Evolutionary conservation across 768 basidiomycete species (phyloP).

Genomic region (Paxillus ammoniavirescens): DNA sequence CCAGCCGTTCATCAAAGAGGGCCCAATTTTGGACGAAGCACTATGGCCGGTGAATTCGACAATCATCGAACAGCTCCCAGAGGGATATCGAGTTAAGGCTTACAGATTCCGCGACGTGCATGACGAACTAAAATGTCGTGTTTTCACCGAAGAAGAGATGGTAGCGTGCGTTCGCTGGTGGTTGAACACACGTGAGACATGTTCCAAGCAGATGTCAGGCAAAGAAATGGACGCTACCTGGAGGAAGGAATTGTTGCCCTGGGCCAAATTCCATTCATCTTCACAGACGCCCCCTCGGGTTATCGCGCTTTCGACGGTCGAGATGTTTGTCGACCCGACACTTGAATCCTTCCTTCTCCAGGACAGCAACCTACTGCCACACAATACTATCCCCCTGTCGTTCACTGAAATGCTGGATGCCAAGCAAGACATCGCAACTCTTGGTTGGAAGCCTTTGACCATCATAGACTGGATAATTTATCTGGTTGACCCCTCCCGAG

Average conservation of each 20-base stretch:
- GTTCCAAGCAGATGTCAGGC: too few species aligned
- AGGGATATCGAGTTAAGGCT: constrained; percentile 59
- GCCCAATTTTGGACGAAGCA: constrained; percentile 53
- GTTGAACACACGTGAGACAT: constrained; percentile 34
- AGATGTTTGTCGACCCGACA: constrained; percentile 62
- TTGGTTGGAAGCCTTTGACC: constrained; percentile 76
- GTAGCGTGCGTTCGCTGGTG: constrained; percentile 86
- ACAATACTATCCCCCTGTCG: constrained; percentile 63
- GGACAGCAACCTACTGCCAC: constrained; percentile 66
- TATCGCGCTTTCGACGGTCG: constrained; percentile 36
- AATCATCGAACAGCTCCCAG: constrained; percentile 62
- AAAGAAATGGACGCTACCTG: too few species aligned
- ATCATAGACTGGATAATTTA: constrained; percentile 70
- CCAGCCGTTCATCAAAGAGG: constrained; percentile 64
- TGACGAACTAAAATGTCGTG: constrained; percentile 61
- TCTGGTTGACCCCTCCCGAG: constrained; percentile 52
- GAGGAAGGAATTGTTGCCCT: constrained; percentile 2
- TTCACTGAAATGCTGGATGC: constrained; percentile 57
- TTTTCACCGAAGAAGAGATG: constrained; percentile 68
- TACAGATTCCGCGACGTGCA: constrained; percentile 80
- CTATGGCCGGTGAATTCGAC: constrained; percentile 34
- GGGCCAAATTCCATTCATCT: constrained; percentile 34
- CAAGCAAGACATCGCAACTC: constrained; percentile 37
- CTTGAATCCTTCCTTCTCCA: constrained; percentile 52
- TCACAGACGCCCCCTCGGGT: too few species aligned